These are phyloP conservation scores for Dothistroma septosporum DNA, from an alignment of 2,329 filamentous ascomycete genomes.

Conservation along the genomic window DNA sequence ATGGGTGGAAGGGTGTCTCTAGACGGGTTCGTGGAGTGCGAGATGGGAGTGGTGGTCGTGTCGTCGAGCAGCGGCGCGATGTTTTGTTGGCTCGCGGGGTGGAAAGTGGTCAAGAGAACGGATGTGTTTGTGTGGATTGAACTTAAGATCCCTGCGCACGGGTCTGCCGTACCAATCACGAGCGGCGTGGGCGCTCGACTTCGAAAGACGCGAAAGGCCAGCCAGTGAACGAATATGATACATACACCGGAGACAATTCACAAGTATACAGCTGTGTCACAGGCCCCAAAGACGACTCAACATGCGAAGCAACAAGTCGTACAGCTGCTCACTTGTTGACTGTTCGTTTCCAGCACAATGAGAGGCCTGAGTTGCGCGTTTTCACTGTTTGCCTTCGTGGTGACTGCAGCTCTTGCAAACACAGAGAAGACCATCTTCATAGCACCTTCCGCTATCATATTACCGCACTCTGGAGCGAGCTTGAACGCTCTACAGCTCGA, in stretches of 20 bases:
- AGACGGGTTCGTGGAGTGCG: constrained; percentile 15
- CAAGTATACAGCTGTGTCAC: neutral
- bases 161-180: neutral
- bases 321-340: neutral
- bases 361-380: constrained; percentile 21
- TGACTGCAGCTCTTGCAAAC: constrained; percentile 56
- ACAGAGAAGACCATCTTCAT: constrained; percentile 89
- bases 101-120: constrained; percentile 11
- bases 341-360: constrained; percentile 21
- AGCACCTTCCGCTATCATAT: constrained; percentile 57
- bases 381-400: constrained; percentile 27
- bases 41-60: constrained; percentile 11
- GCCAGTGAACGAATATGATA: no score
- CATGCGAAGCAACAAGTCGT: neutral
- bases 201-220: no score
- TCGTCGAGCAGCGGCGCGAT: constrained; percentile 9
- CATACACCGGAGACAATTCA: no score
- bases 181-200: neutral
- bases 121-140: constrained; percentile 11
- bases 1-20: constrained; percentile 19
- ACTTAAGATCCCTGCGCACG: neutral
- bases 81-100: constrained; percentile 14
- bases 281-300: neutral
- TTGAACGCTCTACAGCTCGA: constrained; percentile 61
- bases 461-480: constrained; percentile 54